Evolutionary conservation across 495 filamentous ascomycete genomes (phyloP), one percentile per base, ranked within the genome.

Genomic region (Thozetella sp.): DNA sequence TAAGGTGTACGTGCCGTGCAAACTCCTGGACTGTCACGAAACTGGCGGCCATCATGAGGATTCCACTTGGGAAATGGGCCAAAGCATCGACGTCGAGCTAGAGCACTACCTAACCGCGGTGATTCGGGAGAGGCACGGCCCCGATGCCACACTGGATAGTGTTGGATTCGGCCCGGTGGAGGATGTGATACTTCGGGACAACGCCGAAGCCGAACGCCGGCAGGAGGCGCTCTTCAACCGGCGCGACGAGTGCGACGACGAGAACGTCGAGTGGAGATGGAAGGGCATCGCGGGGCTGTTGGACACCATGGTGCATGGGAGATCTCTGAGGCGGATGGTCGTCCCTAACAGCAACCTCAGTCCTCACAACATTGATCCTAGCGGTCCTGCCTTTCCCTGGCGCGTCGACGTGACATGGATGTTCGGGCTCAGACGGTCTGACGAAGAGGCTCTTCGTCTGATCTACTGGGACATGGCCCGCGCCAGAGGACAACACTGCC

Each of bases 1-100:
- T n/a, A 48, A 48, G 43, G 43, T 13, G n/a, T 48, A 48, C n/a
- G n/a, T 48, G n/a, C 43, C 43, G 20, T 48, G 43, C 43, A 48
- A 48, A 20, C 43, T 15, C 43, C n/a, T 10, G 9, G 43, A 48
- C 43, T 48, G 43, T n/a, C 43, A 48, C n/a, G 43, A 48, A n/a
- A 48, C 43, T 3, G 43, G 43, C 11, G 43, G 43, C 43, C 43
- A 48, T 19, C 43, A 48, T 19, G 43, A 48, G 9, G 20, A 10
- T n/a, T 10, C 9, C 4, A n/a, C 12, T 9, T 48, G 43, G 43
- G 43, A 11, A 13, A 11, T 48, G 43, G n/a, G 43, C n/a, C 9
- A 4, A 11, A n/a, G 20, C 20, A 19, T 48, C 43, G 43, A 48
- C n/a, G 4, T 3, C n/a, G 43, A 48, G 43, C 43, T 48, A 9